A percentile compares a stretch with the other conserved stretches of the same genome.
Conservation (phyloP, 176 grass and related monocot genomes). For the Oryza officinalis region DNA sequence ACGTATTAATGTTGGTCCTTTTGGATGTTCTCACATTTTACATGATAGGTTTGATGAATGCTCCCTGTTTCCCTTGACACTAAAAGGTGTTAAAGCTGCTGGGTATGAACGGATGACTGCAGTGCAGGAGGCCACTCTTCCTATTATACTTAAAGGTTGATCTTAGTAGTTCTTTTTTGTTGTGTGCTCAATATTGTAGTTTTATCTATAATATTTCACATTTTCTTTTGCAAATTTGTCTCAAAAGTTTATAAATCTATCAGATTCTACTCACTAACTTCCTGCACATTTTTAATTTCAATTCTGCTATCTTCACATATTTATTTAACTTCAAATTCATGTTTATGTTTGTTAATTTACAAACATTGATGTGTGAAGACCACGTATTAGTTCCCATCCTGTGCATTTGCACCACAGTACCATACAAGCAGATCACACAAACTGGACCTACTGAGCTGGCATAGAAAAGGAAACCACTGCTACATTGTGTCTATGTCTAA, state of each 20-base stretch:
- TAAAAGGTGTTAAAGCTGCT: conserved; percentile 94
- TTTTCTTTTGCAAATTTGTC: conserved; percentile 13
- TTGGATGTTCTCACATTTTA: conserved; percentile 24
- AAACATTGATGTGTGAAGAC: not conserved
- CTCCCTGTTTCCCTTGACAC: conserved; percentile 74
- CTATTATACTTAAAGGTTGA: conserved; percentile 88
- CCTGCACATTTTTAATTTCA: conserved; percentile 6
- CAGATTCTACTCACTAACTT: not conserved
- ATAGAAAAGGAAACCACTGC: not conserved
- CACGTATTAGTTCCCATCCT: not conserved
- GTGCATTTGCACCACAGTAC: conserved; percentile 4
- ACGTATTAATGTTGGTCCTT: not conserved
- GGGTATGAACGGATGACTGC: conserved; percentile 90
- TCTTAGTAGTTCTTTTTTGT: not conserved
- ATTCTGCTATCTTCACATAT: not conserved
- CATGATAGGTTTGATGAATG: conserved; percentile 80
- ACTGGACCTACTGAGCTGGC: not conserved
- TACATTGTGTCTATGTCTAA: not conserved
- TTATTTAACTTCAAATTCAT: conserved; percentile 8
- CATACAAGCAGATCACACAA: not conserved
- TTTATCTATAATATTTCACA: not conserved
- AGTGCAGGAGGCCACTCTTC: conserved; percentile 94
- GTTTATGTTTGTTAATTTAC: conserved; percentile 10
- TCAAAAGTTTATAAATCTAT: not conserved
- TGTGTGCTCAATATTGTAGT: conserved; percentile 23